Evolutionary conservation across 2,329 filamentous ascomycete genomes (phyloP).

Genomic region (Phaeosphaeria sp.): DNA sequence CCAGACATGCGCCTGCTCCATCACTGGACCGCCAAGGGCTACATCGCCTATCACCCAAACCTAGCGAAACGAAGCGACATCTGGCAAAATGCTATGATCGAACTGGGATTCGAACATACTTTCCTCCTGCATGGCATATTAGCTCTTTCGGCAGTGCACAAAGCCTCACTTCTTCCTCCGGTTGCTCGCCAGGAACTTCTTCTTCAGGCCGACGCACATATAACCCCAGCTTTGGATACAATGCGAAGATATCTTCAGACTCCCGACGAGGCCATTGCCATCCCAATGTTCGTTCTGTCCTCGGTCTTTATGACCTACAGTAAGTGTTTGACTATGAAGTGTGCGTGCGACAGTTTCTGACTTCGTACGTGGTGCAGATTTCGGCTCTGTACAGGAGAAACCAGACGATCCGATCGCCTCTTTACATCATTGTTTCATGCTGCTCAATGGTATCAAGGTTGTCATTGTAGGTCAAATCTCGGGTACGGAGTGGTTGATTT

Average conservation of each 20-base stretch:
- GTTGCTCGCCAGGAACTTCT: slow-evolving; percentile 29
- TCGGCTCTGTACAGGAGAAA: slow-evolving; percentile 33
- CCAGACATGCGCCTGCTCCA: slow-evolving; percentile 37
- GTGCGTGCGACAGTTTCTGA: no score
- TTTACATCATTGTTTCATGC: slow-evolving; percentile 38
- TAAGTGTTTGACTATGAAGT: no score
- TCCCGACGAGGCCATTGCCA: slow-evolving; percentile 24
- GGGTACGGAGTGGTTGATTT: no score
- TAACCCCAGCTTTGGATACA: slow-evolving; percentile 29
- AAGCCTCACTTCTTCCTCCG: slow-evolving; percentile 24
- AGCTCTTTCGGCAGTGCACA: slow-evolving; percentile 38
- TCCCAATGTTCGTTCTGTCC: slow-evolving; percentile 41
- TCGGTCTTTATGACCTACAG: slow-evolving; percentile 35
- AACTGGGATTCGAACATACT: slow-evolving; percentile 34
- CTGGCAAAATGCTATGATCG: slow-evolving; percentile 28
- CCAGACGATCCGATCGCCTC: slow-evolving; percentile 36
- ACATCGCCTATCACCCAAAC: slow-evolving; percentile 27
- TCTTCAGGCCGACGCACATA: slow-evolving; percentile 35
- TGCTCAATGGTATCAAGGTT: slow-evolving; percentile 34
- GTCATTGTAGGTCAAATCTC: slow-evolving; percentile 19
- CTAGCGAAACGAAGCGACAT: slow-evolving; percentile 10
- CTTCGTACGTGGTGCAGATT: slow-evolving; percentile 7
- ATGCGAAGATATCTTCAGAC: slow-evolving; percentile 31
- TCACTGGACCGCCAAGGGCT: slow-evolving; percentile 34
- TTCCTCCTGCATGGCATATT: slow-evolving; percentile 40